These are phyloP conservation scores for Quercus suber DNA, from an alignment of 306 rosid genomes.

Conservation along the genomic window DNA sequence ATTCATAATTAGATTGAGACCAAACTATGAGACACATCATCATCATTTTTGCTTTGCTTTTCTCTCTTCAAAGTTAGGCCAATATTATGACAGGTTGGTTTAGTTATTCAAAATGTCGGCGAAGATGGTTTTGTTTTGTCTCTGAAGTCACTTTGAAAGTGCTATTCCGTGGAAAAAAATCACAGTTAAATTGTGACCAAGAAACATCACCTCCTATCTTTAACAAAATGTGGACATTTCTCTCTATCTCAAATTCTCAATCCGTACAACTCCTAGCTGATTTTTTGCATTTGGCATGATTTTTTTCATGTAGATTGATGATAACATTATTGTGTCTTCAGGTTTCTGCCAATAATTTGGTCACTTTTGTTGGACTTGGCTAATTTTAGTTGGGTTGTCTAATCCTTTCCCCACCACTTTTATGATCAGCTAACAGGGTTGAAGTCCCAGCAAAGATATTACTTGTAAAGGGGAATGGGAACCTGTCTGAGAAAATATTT, in stretches of 20 bases:
- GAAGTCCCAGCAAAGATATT: no score
- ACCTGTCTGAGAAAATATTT: no score
- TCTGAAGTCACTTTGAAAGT: neutral
- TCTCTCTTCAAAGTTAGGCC: slow-evolving; percentile 41
- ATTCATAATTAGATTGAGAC: no score
- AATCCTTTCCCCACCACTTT: no score
- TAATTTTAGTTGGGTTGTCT: no score
- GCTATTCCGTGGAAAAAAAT: neutral
- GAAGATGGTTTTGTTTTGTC: neutral
- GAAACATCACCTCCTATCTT: neutral
- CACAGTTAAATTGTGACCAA: neutral
- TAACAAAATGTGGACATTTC: neutral
- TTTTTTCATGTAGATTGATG: neutral
- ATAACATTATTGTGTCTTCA: no score
- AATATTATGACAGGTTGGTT: slow-evolving; percentile 22
- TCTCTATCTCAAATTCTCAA: neutral
- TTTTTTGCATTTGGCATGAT: neutral
- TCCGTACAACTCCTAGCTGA: neutral
- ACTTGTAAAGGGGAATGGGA: no score
- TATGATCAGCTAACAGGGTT: no score
- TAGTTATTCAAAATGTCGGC: slow-evolving; percentile 11
- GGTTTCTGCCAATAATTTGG: no score
- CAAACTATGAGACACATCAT: neutral
- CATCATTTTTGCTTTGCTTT: slow-evolving; percentile 1
- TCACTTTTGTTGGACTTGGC: no score